Evolutionary conservation across 768 basidiomycete genomes (phyloP).

Genomic region (Suillus subluteus): DNA sequence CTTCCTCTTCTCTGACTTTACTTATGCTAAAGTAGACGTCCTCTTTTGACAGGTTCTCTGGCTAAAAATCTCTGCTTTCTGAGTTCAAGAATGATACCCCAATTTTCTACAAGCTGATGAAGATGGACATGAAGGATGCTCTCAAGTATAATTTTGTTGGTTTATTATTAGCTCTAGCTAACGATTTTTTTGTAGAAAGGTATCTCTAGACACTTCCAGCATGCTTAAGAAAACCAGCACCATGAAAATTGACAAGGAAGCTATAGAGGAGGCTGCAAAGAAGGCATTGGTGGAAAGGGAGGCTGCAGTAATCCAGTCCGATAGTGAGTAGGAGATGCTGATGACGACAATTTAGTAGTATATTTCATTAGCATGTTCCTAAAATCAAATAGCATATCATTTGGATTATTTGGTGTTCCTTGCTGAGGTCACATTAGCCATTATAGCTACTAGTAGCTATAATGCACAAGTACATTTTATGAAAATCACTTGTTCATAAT

Average conservation of each 20-base stretch:
- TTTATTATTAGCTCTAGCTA: not conserved
- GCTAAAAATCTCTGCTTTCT: not conserved
- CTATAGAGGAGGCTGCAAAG: too few species aligned
- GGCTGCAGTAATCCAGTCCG: not conserved
- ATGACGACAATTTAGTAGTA: not conserved
- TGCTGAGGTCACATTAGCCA: not conserved
- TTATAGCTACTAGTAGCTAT: not conserved
- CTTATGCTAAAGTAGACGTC: not conserved
- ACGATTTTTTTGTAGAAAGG: not conserved
- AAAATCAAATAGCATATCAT: not conserved
- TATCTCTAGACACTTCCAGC: not conserved
- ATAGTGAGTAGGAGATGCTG: not conserved
- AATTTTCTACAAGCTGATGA: not conserved
- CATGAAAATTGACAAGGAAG: too few species aligned
- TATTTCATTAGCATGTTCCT: not conserved
- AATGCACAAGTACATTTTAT: not conserved
- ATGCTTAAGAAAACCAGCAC: too few species aligned
- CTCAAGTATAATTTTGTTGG: not conserved
- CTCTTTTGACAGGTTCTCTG: not conserved
- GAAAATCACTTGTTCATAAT: not conserved
- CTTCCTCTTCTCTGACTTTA: too few species aligned
- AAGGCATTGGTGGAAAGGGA: too few species aligned
- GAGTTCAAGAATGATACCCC: not conserved
- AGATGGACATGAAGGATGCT: not conserved
- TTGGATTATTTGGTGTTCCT: not conserved